Evolutionary conservation across 495 filamentous ascomycete species (phyloP).

Genomic region (Rhypophila decipiens): DNA sequence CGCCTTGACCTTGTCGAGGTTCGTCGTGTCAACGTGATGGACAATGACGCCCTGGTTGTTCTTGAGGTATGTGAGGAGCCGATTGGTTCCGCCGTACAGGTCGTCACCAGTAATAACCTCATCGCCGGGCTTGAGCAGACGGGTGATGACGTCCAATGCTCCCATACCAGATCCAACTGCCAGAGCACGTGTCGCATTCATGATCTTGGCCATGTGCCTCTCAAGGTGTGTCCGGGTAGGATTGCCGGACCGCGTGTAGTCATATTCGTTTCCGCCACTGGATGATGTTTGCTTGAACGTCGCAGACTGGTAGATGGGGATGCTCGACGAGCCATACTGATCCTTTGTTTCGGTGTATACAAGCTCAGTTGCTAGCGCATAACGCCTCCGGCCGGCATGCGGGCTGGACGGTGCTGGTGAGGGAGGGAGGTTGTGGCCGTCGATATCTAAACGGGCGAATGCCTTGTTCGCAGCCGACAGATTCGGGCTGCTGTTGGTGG

Average conservation of each 20-base stretch:
- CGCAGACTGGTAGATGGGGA: constrained; percentile 96
- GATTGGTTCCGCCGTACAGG: constrained; percentile 92
- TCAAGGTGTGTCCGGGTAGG: constrained; percentile 95
- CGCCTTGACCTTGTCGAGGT: constrained; percentile 57
- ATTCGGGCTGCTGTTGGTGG: constrained; percentile 17
- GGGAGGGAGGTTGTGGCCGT: constrained; percentile 86
- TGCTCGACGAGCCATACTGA: constrained; percentile 90
- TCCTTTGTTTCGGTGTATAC: constrained; percentile 94
- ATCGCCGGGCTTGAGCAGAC: constrained; percentile 84
- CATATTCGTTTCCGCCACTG: constrained; percentile 78
- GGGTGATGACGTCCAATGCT: constrained; percentile 93
- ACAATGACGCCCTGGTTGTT: constrained; percentile 84
- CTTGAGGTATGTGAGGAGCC: constrained; percentile 84
- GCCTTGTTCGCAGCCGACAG: constrained; percentile 53
- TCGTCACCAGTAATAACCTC: constrained; percentile 97
- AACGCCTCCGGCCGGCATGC: constrained; percentile 66
- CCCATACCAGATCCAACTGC: constrained; percentile 97
- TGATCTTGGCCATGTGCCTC: constrained; percentile 96
- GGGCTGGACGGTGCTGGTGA: constrained; percentile 93
- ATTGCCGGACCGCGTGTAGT: constrained; percentile 96
- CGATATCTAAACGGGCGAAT: constrained; percentile 68
- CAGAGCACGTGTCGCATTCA: constrained; percentile 84
- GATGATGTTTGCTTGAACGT: constrained; percentile 92
- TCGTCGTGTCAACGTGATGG: constrained; percentile 92
- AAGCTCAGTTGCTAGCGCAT: constrained; percentile 90